These are phyloP conservation scores for Russula dissimulans DNA, from an alignment of 768 basidiomycete genomes.

Conservation along the genomic window DNA sequence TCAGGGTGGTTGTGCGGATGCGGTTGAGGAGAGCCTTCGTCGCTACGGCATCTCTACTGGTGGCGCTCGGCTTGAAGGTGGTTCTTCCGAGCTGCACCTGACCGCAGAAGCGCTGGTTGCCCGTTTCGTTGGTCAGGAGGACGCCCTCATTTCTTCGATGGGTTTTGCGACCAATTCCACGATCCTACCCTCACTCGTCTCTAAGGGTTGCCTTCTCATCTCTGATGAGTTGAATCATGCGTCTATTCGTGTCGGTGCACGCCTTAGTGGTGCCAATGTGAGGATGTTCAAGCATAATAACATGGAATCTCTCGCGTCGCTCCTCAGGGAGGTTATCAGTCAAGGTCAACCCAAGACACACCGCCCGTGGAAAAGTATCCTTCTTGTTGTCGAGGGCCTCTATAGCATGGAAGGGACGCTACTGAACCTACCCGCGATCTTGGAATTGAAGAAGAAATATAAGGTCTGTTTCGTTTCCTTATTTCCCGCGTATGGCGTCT, in stretches of 20 bases:
- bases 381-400: conserved; percentile 88
- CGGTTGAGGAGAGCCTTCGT: conserved; percentile 74
- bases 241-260: conserved; percentile 86
- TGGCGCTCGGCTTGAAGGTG: conserved; percentile 74
- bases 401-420: conserved; percentile 99
- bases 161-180: conserved; percentile 96
- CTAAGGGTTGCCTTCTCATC: conserved; percentile 88
- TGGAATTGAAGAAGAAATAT: conserved; percentile 88
- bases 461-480: conserved; percentile 50
- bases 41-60: conserved; percentile 74
- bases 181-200: conserved; percentile 81
- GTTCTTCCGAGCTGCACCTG: conserved; percentile 77
- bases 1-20: conserved; percentile 88
- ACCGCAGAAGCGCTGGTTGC: conserved; percentile 82
- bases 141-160: conserved; percentile 86
- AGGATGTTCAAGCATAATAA: conserved; percentile 97
- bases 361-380: conserved; percentile 98
- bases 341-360: conserved; percentile 98
- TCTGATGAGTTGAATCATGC: conserved; percentile 97
- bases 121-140: conserved; percentile 83
- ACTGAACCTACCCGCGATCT: conserved; percentile 68
- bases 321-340: conserved; percentile 85
- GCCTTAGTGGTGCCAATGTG: conserved; percentile 81
- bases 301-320: conserved; percentile 67
- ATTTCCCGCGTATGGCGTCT: neutral